Conservation (phyloP, 768 basidiomycete genomes). For the Pisolithus microcarpus region DNA sequence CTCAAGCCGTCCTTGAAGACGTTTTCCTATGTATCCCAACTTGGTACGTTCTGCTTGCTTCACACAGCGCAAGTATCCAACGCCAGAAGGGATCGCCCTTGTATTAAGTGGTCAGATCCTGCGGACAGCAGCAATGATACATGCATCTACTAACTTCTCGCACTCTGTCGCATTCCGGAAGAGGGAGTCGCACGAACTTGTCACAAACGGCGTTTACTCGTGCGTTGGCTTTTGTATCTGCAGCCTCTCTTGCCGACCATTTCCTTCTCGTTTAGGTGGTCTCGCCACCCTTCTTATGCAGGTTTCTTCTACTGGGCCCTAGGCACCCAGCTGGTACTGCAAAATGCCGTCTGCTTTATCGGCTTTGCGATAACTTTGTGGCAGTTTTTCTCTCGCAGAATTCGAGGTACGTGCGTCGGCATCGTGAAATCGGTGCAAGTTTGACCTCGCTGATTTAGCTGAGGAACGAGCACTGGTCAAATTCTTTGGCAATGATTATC, state of each 20-base stretch:
- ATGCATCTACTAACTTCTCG: conserved; percentile 89
- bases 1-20: conserved; percentile 60
- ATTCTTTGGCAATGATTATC: conserved; percentile 90
- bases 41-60: conserved; percentile 40
- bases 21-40: conserved; percentile 45
- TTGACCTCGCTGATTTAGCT: conserved; percentile 35
- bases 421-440: not conserved
- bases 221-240: conserved; percentile 33
- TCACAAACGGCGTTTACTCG: conserved; percentile 87
- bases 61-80: not conserved
- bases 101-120: conserved; percentile 68
- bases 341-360: conserved; percentile 72
- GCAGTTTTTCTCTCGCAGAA: conserved; percentile 82
- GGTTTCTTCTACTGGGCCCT: conserved; percentile 99
- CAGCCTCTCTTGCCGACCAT: not conserved
- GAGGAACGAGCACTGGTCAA: conserved; percentile 74
- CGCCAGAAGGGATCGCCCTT: conserved; percentile 49
- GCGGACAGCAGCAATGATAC: conserved; percentile 92
- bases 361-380: conserved; percentile 65
- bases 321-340: conserved; percentile 86
- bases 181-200: conserved; percentile 64
- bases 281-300: conserved; percentile 92
- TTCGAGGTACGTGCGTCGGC: conserved; percentile 50
- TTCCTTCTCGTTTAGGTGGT: conserved; percentile 26
- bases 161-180: conserved; percentile 79